Evolutionary conservation across 2,329 filamentous ascomycete genomes (phyloP).

Genomic region (Epichloe gansuensis): DNA sequence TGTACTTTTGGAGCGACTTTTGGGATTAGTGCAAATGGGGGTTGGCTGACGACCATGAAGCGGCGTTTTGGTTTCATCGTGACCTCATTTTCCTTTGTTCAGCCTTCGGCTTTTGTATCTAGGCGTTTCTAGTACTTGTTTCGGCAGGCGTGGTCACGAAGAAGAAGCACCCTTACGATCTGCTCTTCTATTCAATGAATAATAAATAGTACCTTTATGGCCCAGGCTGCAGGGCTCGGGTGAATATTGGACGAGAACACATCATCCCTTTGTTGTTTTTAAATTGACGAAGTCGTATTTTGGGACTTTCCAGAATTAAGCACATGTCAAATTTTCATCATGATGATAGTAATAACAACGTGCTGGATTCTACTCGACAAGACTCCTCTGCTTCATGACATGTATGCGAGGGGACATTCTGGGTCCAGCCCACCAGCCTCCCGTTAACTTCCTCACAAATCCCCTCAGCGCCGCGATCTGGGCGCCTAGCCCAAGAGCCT

Average conservation of each 20-base stretch:
- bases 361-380: neutral
- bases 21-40: neutral
- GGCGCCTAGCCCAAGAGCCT: slow-evolving; percentile 34
- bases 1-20: neutral
- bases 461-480: slow-evolving; percentile 27
- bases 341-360: no score
- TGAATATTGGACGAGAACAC: neutral
- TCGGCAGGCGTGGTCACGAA: neutral
- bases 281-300: neutral
- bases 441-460: slow-evolving; percentile 32
- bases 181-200: neutral
- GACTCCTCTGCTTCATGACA: slow-evolving; percentile 29
- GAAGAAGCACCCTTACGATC: neutral
- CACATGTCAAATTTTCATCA: no score
- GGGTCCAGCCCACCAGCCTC: slow-evolving; percentile 55
- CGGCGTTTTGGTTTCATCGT: neutral
- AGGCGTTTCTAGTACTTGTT: no score
- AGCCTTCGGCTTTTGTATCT: no score
- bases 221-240: neutral
- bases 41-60: neutral
- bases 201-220: neutral
- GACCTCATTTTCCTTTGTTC: no score
- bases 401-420: slow-evolving; percentile 44
- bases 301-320: no score
- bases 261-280: neutral